phyloP scores from a whole-genome alignment of 495 filamentous ascomycete species.

The Clohesyomyces aquaticus region DNA sequence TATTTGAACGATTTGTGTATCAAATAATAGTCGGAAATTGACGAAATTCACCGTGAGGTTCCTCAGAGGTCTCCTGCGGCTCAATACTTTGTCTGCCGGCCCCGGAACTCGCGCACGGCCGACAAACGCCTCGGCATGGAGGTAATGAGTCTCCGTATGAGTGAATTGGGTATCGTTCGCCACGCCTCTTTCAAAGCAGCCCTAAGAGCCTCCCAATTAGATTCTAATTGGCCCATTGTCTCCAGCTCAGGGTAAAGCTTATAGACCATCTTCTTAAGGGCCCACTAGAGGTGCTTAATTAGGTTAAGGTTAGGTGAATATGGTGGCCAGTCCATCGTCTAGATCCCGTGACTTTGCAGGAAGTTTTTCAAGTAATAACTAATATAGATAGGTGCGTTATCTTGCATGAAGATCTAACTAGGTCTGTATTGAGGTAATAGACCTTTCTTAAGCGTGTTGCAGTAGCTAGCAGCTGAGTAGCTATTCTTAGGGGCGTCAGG shows the following conservation, averaged over 20 bases:
- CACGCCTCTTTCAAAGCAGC: not conserved
- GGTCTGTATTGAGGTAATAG: not conserved
- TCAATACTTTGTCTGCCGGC: conserved; percentile 4
- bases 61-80: not conserved
- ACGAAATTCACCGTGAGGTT: not conserved
- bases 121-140: not conserved
- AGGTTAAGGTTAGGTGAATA: conserved; percentile 5
- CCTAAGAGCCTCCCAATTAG: not conserved
- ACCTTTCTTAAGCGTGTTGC: not conserved
- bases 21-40: not conserved
- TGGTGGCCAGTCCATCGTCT: not conserved
- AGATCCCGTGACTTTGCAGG: not conserved
- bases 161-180: conserved; percentile 3
- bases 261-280: not conserved
- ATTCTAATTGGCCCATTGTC: not conserved
- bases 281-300: conserved; percentile 4
- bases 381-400: not conserved
- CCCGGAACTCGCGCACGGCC: not conserved
- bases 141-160: not conserved
- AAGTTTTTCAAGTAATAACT: not conserved
- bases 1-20: too few relatives aligned
- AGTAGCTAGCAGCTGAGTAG: not conserved
- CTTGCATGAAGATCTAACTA: conserved; percentile 5
- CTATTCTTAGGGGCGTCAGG: not conserved
- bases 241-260: not conserved